A percentile compares a stretch with the other conserved stretches of the same genome.
These are phyloP conservation scores for Clonostachys sp. DNA, from an alignment of 2,329 filamentous ascomycete genomes.

Conservation along the genomic window DNA sequence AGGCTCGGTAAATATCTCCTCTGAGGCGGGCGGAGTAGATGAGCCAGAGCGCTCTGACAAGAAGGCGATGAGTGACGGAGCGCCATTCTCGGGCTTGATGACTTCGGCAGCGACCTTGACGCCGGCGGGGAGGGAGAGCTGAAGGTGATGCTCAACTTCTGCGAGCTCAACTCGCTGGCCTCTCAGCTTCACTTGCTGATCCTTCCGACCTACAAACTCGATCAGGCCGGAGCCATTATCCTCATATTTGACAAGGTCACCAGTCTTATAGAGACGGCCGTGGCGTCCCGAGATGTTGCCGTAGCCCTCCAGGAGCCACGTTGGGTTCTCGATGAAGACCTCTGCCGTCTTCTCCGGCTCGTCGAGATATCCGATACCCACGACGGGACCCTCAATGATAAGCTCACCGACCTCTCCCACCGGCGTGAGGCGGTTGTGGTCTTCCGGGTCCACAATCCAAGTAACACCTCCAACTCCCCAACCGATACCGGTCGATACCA, in stretches of 20 bases:
- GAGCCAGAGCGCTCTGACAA: constrained; percentile 20
- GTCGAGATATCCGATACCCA: constrained; percentile 58
- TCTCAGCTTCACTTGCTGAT: constrained; percentile 63
- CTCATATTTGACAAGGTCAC: constrained; percentile 52
- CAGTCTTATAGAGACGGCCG: constrained; percentile 53
- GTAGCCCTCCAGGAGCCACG: constrained; percentile 40
- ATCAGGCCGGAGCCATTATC: constrained; percentile 48
- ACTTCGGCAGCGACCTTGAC: constrained; percentile 42
- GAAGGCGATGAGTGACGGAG: constrained; percentile 41
- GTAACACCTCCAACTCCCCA: constrained; percentile 38
- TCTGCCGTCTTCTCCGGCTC: constrained; percentile 52
- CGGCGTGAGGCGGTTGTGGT: constrained; percentile 39
- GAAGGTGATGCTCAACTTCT: constrained; percentile 46
- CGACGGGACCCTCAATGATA: constrained; percentile 53
- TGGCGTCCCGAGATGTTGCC: constrained; percentile 24
- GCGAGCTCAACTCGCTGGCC: constrained; percentile 62
- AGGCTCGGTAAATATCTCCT: constrained; percentile 16
- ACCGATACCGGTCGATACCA: constrained; percentile 38
- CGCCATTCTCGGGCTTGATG: constrained; percentile 35
- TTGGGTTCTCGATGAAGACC: constrained; percentile 51
- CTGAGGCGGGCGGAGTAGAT: constrained; percentile 3
- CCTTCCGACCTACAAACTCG: constrained; percentile 57
- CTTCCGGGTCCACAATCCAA: constrained; percentile 47
- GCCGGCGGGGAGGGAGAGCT: constrained; percentile 32
- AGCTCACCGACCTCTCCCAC: constrained; percentile 46